Conservation (phyloP, 805 yeast genomes). For the Ogataea zsoltii region DNA sequence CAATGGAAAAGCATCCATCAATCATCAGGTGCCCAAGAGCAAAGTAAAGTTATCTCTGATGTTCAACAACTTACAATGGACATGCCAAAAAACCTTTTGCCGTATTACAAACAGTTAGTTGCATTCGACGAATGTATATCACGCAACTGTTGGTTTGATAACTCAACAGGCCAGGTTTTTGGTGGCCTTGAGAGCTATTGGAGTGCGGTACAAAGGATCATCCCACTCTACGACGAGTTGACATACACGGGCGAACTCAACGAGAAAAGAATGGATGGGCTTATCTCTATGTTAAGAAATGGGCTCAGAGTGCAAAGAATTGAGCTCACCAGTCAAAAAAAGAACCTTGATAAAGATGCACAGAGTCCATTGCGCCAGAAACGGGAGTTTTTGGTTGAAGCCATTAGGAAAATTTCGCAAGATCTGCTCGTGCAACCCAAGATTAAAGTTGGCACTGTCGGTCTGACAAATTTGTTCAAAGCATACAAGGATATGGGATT, state of each 20-base stretch:
- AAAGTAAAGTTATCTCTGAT: conserved; percentile 2
- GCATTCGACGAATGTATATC: conserved; percentile 53
- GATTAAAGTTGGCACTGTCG: conserved; percentile 45
- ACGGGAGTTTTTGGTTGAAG: conserved; percentile 43
- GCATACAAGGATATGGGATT: conserved; percentile 60
- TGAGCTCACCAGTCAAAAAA: conserved; percentile 51
- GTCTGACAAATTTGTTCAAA: conserved; percentile 56
- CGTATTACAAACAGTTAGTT: conserved; percentile 49
- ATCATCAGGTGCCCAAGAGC: background rate
- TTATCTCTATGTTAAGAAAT: conserved; percentile 53
- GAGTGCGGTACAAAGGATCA: conserved; percentile 49
- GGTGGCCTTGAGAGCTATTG: conserved; percentile 45
- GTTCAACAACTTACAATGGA: conserved; percentile 17
- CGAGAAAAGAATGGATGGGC: conserved; percentile 43
- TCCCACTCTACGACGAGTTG: conserved; percentile 50
- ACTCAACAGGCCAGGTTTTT: conserved; percentile 35
- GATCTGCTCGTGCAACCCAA: conserved; percentile 37
- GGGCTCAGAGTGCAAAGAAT: conserved; percentile 56
- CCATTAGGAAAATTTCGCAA: conserved; percentile 48
- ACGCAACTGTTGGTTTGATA: conserved; percentile 35
- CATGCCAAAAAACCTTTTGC: conserved; percentile 38
- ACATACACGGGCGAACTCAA: conserved; percentile 48
- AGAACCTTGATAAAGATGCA: conserved; percentile 57
- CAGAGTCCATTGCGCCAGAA: conserved; percentile 52
- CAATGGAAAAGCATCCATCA: background rate